These are phyloP conservation scores for Yarrowia galli DNA, from an alignment of 1,139 yeast species.

Conservation along the genomic window DNA sequence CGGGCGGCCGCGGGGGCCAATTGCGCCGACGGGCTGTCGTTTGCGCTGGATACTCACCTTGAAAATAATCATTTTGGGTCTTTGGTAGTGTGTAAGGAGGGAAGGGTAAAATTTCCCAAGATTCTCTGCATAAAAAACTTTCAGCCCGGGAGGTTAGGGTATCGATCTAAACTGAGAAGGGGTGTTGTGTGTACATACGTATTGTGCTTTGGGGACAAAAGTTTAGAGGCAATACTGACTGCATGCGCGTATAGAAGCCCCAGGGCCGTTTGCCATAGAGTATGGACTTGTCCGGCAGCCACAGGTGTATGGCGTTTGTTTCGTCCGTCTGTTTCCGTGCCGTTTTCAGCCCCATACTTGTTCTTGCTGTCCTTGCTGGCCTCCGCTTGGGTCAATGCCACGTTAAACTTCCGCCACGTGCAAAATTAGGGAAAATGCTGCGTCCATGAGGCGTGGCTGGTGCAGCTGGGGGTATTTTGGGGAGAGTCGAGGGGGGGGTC, in stretches of 20 bases:
- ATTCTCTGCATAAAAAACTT: slow-evolving; percentile 27
- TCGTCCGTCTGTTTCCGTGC: not conserved
- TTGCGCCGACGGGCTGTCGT: not conserved
- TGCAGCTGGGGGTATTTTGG: slow-evolving; percentile 9
- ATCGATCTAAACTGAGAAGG: not conserved
- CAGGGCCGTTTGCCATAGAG: not conserved
- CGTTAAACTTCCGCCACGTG: slow-evolving; percentile 37
- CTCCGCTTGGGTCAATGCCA: slow-evolving; percentile 22
- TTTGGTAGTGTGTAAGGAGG: slow-evolving; percentile 36
- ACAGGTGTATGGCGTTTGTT: not conserved
- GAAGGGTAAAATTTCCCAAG: slow-evolving; percentile 29
- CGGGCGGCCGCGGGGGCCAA: not conserved
- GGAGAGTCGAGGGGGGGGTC: not conserved
- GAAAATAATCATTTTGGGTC: slow-evolving; percentile 48
- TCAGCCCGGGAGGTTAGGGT: slow-evolving; percentile 27
- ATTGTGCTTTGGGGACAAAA: not conserved
- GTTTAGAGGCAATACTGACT: slow-evolving; percentile 25
- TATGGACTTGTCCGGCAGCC: not conserved
- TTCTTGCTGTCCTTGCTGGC: not conserved
- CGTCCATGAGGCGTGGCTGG: slow-evolving; percentile 31
- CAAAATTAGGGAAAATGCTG: slow-evolving; percentile 29
- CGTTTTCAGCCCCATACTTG: not conserved
- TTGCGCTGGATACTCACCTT: slow-evolving; percentile 44
- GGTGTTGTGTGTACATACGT: too few relatives aligned
- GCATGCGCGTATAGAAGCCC: not conserved